A percentile compares a stretch with the other conserved stretches of the same genome.
phyloP scores from a whole-genome alignment of 768 basidiomycete genomes.

The Trametes cubensis region DNA sequence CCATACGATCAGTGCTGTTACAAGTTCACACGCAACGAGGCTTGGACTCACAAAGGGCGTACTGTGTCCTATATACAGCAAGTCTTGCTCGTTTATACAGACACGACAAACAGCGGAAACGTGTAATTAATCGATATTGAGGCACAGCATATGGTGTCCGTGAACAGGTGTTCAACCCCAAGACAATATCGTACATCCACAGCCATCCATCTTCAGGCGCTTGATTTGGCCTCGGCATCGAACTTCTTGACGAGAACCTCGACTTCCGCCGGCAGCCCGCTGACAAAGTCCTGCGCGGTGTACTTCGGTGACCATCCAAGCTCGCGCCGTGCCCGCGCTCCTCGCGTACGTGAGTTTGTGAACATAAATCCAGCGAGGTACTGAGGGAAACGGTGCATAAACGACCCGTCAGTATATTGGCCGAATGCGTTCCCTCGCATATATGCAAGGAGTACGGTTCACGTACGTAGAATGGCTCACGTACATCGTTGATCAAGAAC shows the following conservation, averaged over 20 bases:
- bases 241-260: slow-evolving; percentile 17
- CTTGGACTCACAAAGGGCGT: no score
- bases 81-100: no score
- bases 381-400: not conserved
- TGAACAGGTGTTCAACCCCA: no score
- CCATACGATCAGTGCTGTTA: no score
- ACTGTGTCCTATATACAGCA: no score
- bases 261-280: slow-evolving; percentile 44
- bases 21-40: no score
- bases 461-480: not conserved
- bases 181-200: no score
- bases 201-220: not conserved
- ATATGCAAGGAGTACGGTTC: not conserved
- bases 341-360: not conserved
- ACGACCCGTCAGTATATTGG: no score
- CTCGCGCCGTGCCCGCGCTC: slow-evolving; percentile 29
- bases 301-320: slow-evolving; percentile 51
- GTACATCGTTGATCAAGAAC: slow-evolving; percentile 17
- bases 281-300: slow-evolving; percentile 44
- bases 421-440: no score
- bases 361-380: not conserved
- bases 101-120: no score
- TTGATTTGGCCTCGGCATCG: not conserved
- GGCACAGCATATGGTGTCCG: no score
- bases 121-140: no score